Conservation (phyloP, 768 basidiomycete genomes). For the Auricularia auricula-judae region DNA sequence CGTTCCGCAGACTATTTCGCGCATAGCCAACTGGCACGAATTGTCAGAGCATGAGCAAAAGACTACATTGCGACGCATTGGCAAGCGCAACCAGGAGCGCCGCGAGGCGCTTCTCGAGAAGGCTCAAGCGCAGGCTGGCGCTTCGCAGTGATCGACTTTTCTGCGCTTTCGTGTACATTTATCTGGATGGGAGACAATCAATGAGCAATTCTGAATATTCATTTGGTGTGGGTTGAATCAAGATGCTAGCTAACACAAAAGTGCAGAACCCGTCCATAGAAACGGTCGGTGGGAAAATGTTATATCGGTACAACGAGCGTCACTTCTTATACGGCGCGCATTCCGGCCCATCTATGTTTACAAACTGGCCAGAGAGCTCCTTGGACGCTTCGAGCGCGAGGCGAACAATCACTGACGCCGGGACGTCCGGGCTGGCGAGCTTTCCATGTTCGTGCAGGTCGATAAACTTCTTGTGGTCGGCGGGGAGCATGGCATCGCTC, state of each 20-base stretch:
- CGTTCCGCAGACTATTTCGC: neutral
- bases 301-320: too few species aligned
- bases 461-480: constrained; percentile 48
- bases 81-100: neutral
- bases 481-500: constrained; percentile 38
- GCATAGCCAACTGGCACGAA: neutral
- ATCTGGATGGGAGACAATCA: too few species aligned
- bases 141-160: too few species aligned
- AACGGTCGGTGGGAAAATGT: too few species aligned
- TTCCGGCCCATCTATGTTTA: constrained; percentile 69
- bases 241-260: too few species aligned
- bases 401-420: constrained; percentile 69
- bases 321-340: constrained; percentile 21
- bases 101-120: neutral
- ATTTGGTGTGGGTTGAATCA: too few species aligned
- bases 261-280: neutral
- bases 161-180: too few species aligned
- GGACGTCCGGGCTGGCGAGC: constrained; percentile 63
- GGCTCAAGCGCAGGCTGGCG: neutral
- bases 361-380: constrained; percentile 61
- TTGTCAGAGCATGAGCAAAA: neutral
- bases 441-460: constrained; percentile 49
- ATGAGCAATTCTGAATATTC: too few species aligned
- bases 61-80: neutral
- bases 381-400: constrained; percentile 56